These are phyloP conservation scores for Gaeumannomyces tritici DNA, from an alignment of 2,329 filamentous ascomycete genomes.

Conservation along the genomic window DNA sequence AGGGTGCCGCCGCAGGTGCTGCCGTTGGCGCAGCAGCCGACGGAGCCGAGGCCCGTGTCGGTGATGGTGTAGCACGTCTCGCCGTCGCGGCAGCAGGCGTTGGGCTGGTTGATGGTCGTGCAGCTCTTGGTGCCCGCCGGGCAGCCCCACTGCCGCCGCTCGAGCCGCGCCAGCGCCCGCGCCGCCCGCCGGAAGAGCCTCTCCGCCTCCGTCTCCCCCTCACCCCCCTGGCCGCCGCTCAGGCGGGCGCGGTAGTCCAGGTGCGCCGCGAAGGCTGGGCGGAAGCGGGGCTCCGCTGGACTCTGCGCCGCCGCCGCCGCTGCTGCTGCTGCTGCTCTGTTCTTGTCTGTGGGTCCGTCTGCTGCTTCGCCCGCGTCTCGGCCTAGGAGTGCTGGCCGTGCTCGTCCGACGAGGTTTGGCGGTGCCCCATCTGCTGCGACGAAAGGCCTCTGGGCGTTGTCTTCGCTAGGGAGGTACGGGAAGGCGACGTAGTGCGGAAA, in stretches of 20 bases:
- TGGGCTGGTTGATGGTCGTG: slow-evolving; percentile 50
- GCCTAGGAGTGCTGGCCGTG: neutral
- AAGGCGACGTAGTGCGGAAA: slow-evolving; percentile 56
- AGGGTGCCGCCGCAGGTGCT: slow-evolving; percentile 54
- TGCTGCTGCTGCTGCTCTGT: slow-evolving; percentile 2
- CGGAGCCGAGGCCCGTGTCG: slow-evolving; percentile 53
- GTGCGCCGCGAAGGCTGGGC: slow-evolving; percentile 44
- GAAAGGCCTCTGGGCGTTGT: slow-evolving; percentile 5
- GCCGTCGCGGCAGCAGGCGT: slow-evolving; percentile 62
- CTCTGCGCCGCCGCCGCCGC: slow-evolving; percentile 5
- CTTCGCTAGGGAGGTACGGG: slow-evolving; percentile 6
- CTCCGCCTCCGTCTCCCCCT: neutral
- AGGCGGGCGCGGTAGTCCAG: slow-evolving; percentile 11
- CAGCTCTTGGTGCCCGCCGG: slow-evolving; percentile 59
- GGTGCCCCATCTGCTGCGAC: neutral
- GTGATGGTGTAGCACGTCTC: slow-evolving; percentile 57
- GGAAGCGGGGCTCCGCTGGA: slow-evolving; percentile 23
- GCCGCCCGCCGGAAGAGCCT: slow-evolving; percentile 30
- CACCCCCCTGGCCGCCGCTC: slow-evolving; percentile 9
- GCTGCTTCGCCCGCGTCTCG: slow-evolving; percentile 11
- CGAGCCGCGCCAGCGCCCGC: slow-evolving; percentile 35
- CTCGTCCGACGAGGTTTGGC: neutral
- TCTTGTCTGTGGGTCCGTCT: slow-evolving; percentile 2
- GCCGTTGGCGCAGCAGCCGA: slow-evolving; percentile 67
- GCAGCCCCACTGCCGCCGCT: slow-evolving; percentile 54